Evolutionary conservation across 2,329 filamentous ascomycete species (phyloP).

Genomic region (Xenosphaeropsis pyriputrescens): DNA sequence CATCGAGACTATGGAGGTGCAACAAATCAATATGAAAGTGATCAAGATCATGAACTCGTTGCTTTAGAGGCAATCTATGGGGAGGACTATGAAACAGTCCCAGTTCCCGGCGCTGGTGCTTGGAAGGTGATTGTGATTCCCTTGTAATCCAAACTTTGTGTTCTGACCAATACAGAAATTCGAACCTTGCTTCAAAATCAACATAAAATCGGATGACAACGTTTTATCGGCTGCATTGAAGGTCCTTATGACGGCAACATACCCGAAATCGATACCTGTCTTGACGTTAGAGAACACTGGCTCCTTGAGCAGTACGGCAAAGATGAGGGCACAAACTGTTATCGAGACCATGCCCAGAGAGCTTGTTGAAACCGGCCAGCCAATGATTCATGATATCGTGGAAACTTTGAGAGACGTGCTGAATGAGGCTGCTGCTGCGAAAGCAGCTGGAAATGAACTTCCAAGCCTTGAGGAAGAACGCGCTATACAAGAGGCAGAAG

Average conservation of each 20-base stretch:
- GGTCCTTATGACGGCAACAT: conserved; percentile 76
- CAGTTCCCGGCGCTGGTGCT: conserved; percentile 50
- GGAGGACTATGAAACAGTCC: conserved; percentile 70
- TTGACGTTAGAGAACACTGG: conserved; percentile 51
- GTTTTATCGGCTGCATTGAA: conserved; percentile 58
- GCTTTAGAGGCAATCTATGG: conserved; percentile 79
- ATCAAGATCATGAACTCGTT: conserved; percentile 77
- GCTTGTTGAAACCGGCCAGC: conserved; percentile 32
- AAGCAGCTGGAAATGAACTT: conserved; percentile 59
- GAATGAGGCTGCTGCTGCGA: conserved; percentile 71
- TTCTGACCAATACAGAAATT: conserved; percentile 40
- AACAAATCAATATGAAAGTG: conserved; percentile 60
- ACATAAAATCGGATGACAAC: conserved; percentile 57
- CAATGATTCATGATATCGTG: conserved; percentile 32
- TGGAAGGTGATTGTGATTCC: conserved; percentile 55
- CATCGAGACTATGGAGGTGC: conserved; percentile 13
- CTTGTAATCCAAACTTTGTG: no score
- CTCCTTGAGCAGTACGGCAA: conserved; percentile 53
- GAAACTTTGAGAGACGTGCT: conserved; percentile 49
- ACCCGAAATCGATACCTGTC: conserved; percentile 70
- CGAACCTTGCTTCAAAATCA: conserved; percentile 71
- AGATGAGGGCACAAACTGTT: conserved; percentile 53
- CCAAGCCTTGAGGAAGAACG: conserved; percentile 84
- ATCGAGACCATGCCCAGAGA: conserved; percentile 40
- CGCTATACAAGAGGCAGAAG: conserved; percentile 62